phyloP scores from a whole-genome alignment of 306 rosid species.

The Bauhinia variegata region DNA sequence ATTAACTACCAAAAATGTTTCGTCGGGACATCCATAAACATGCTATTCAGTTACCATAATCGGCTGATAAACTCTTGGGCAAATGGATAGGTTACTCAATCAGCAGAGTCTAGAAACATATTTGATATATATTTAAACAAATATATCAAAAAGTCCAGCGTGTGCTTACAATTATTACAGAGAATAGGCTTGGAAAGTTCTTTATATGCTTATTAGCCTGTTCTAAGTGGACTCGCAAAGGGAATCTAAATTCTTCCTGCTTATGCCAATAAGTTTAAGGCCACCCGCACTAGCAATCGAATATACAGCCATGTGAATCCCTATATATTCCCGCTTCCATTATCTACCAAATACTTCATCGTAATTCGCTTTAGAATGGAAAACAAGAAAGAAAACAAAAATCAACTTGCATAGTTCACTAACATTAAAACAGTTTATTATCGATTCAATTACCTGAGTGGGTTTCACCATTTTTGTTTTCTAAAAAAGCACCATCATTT shows the following conservation, averaged over 20 bases:
- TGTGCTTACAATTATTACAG: background rate
- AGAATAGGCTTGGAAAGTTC: background rate
- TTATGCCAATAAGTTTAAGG: background rate
- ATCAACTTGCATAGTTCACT: background rate
- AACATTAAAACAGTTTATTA: background rate
- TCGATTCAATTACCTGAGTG: conserved; percentile 51
- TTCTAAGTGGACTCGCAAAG: background rate
- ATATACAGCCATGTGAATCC: background rate
- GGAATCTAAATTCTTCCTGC: background rate
- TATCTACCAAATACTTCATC: background rate
- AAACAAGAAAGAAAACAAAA: background rate
- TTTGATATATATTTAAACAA: too few relatives aligned
- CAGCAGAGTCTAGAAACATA: too few relatives aligned
- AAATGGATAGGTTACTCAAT: background rate
- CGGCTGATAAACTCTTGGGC: background rate
- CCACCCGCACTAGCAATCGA: background rate
- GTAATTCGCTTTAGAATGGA: background rate
- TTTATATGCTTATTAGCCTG: background rate
- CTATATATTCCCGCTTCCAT: background rate
- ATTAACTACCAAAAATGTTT: conserved; percentile 32
- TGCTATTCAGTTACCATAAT: background rate
- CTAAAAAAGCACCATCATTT: conserved; percentile 27
- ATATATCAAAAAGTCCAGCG: too few relatives aligned
- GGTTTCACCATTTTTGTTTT: conserved; percentile 37
- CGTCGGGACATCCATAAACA: background rate